Evolutionary conservation across 192 early-diverging fungal species (phyloP).

Genomic region (Entomortierella chlamydospora): DNA sequence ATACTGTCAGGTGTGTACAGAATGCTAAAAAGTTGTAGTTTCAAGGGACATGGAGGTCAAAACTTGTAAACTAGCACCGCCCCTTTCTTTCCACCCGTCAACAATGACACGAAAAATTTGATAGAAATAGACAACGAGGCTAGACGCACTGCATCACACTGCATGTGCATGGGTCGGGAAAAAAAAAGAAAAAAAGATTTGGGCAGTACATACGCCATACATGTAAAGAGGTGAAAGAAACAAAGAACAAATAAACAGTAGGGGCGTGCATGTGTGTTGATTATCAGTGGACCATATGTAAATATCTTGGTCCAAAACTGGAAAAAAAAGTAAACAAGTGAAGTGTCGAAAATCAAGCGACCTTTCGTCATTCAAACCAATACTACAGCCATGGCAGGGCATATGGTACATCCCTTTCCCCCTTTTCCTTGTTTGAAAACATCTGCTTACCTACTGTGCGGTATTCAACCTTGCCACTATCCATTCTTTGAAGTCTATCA

Average conservation of each 20-base stretch:
- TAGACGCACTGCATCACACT: too few relatives aligned
- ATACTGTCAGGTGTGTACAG: conserved; percentile 39
- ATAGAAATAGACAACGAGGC: too few relatives aligned
- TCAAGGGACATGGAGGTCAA: not conserved
- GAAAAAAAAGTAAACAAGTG: conserved; percentile 8
- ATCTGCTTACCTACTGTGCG: conserved; percentile 44
- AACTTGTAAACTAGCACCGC: conserved; percentile 3
- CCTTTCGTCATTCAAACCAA: not conserved
- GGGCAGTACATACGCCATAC: not conserved
- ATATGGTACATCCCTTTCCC: not conserved
- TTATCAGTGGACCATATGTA: not conserved
- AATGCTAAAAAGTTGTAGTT: conserved; percentile 37
- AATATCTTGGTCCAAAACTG: not conserved
- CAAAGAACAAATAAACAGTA: conserved; percentile 1
- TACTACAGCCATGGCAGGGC: not conserved
- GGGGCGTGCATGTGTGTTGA: not conserved
- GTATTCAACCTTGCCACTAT: conserved; percentile 51
- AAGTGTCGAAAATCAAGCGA: conserved; percentile 10
- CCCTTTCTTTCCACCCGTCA: too few relatives aligned
- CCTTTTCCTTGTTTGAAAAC: not conserved
- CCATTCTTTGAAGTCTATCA: conserved; percentile 23
- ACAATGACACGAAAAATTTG: too few relatives aligned
- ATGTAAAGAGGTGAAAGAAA: conserved; percentile 8
- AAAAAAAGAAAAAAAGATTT: not conserved
- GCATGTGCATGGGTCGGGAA: too few relatives aligned